Evolutionary conservation across 768 basidiomycete species (phyloP).

Genomic region (Mycena alexandri): DNA sequence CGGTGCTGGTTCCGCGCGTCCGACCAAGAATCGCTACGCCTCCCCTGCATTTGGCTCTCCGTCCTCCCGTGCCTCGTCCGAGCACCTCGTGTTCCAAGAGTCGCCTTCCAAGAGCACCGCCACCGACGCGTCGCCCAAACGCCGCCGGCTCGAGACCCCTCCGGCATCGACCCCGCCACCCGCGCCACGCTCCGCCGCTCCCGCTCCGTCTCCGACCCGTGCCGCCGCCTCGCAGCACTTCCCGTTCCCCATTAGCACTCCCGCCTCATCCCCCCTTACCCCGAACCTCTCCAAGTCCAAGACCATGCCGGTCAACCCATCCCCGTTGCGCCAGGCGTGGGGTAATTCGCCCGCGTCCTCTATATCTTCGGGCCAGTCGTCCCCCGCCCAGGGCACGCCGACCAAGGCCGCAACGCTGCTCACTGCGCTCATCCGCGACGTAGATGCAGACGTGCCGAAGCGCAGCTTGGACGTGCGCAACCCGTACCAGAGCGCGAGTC

Average conservation of each 20-base stretch:
- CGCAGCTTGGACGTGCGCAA: slow-evolving; percentile 75
- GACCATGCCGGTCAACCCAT: slow-evolving; percentile 75
- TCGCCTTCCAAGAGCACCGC: slow-evolving; percentile 28
- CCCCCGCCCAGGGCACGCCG: slow-evolving; percentile 55
- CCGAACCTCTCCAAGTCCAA: slow-evolving; percentile 25
- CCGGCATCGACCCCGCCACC: slow-evolving; percentile 39
- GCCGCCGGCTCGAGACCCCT: slow-evolving; percentile 43
- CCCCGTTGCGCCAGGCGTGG: slow-evolving; percentile 84
- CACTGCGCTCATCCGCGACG: slow-evolving; percentile 78
- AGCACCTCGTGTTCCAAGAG: slow-evolving; percentile 54
- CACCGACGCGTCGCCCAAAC: slow-evolving; percentile 33
- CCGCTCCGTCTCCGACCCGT: slow-evolving; percentile 50
- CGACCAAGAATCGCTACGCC: slow-evolving; percentile 73
- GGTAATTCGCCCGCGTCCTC: slow-evolving; percentile 59
- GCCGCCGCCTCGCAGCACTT: slow-evolving; percentile 43
- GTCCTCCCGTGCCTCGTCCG: slow-evolving; percentile 60
- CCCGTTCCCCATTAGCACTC: slow-evolving; percentile 51
- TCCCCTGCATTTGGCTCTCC: slow-evolving; percentile 75
- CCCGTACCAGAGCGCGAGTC: slow-evolving; percentile 82
- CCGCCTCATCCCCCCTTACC: slow-evolving; percentile 42
- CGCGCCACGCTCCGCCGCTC: slow-evolving; percentile 49
- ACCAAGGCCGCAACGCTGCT: slow-evolving; percentile 79
- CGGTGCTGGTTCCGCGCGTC: slow-evolving; percentile 77
- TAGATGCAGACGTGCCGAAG: slow-evolving; percentile 65
- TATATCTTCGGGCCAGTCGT: slow-evolving; percentile 47